Evolutionary conservation across 208 protist genomes (phyloP).

Genomic region (Novymonas esmeraldas): DNA sequence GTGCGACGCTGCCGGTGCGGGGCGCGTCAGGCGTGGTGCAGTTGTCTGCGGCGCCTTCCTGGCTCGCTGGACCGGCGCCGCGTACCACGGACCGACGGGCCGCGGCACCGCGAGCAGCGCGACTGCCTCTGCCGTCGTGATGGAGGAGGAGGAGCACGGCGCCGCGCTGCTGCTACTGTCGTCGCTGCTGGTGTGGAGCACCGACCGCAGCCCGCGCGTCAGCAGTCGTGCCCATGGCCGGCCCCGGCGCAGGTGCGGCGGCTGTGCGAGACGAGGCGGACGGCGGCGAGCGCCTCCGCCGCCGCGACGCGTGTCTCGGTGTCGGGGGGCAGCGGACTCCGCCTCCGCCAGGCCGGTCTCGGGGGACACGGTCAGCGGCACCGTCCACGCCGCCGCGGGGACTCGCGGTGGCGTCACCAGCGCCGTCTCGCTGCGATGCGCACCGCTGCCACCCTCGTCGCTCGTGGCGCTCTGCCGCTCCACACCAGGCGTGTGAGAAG

Average conservation of each 20-base stretch:
- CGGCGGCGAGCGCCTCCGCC: background rate
- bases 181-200: slow-evolving; percentile 13
- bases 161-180: slow-evolving; percentile 4
- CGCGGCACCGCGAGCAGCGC: slow-evolving; percentile 2
- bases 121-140: no score
- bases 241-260: slow-evolving; percentile 22
- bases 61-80: slow-evolving; percentile 1
- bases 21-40: background rate
- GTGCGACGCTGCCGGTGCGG: background rate
- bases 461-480: no score
- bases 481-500: no score
- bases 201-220: slow-evolving; percentile 23
- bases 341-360: background rate
- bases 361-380: no score
- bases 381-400: slow-evolving; percentile 23
- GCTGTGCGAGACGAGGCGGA: background rate
- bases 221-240: slow-evolving; percentile 23
- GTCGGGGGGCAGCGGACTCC: background rate
- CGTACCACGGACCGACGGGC: slow-evolving; percentile 27
- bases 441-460: background rate
- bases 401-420: background rate
- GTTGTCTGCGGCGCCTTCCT: background rate
- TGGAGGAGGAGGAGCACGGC: background rate
- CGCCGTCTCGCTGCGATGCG: background rate
- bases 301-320: background rate